A percentile compares a stretch with the other conserved stretches of the same genome.
Evolutionary conservation across 2,329 filamentous ascomycete species (phyloP).

Genomic region (Pseudogymnoascus sp.): DNA sequence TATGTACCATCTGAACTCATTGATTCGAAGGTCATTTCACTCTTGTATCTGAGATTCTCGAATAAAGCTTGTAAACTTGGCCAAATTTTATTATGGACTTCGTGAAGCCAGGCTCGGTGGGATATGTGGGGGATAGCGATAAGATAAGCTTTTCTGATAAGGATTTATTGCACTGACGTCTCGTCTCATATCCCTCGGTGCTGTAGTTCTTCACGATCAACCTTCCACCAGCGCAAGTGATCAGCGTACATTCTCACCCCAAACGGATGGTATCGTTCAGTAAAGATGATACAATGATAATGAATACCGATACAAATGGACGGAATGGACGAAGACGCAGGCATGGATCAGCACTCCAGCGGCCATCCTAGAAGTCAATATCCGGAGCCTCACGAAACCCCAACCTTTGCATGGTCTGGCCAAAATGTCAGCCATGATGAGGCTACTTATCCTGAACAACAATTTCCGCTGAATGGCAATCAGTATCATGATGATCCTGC

Average conservation of each 20-base stretch:
- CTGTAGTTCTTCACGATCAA: neutral
- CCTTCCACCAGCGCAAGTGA: neutral
- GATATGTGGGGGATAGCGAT: slow-evolving; percentile 7
- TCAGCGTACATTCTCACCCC: neutral
- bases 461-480: neutral
- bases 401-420: slow-evolving; percentile 2
- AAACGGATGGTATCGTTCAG: neutral
- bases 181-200: slow-evolving; percentile 6
- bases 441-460: neutral
- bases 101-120: neutral
- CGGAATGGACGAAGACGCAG: neutral
- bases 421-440: neutral
- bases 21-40: neutral
- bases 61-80: neutral
- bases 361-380: slow-evolving; percentile 3
- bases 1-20: neutral
- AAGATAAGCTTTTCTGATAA: slow-evolving; percentile 1
- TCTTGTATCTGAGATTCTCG: neutral
- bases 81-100: neutral
- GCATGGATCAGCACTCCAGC: neutral
- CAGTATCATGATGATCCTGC: neutral
- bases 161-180: slow-evolving; percentile 5
- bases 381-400: slow-evolving; percentile 5
- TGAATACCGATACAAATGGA: slow-evolving; percentile 8
- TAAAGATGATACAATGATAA: slow-evolving; percentile 4